A percentile compares a stretch with the other conserved stretches of the same genome.
phyloP scores from a whole-genome alignment of 2,329 filamentous ascomycete species.

The Penicillium hordei region DNA sequence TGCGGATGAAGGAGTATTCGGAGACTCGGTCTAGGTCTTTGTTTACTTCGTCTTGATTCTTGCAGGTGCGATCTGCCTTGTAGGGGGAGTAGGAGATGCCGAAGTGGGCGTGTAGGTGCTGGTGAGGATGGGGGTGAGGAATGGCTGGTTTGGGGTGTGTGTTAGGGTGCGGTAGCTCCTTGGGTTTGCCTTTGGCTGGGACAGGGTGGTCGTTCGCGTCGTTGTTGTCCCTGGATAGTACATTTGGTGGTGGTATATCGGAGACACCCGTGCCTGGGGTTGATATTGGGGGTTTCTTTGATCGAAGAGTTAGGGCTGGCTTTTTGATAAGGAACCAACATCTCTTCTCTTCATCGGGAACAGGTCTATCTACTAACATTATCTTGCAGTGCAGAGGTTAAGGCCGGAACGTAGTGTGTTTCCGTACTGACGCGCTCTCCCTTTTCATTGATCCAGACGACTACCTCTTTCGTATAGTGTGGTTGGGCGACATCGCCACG shows the following conservation, averaged over 20 bases:
- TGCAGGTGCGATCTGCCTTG: conserved; percentile 61
- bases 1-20: conserved; percentile 64
- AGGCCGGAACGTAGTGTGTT: conserved; percentile 28
- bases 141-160: conserved; percentile 26
- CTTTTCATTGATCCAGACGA: conserved; percentile 61
- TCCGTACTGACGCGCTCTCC: conserved; percentile 51
- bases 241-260: not conserved
- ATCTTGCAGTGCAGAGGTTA: conserved; percentile 9
- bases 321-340: not conserved
- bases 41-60: conserved; percentile 61
- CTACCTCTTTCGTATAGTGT: conserved; percentile 49
- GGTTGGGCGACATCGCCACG: conserved; percentile 35
- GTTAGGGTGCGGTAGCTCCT: conserved; percentile 18
- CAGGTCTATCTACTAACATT: conserved; percentile 16
- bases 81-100: conserved; percentile 63
- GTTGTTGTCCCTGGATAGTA: not conserved
- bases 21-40: conserved; percentile 62
- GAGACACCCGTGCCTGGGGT: not conserved
- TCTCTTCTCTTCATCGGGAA: not conserved
- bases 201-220: not conserved
- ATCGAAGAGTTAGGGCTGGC: not conserved
- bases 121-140: conserved; percentile 8
- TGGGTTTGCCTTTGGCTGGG: not conserved
- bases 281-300: not conserved
- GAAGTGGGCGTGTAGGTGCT: conserved; percentile 24